Evolutionary conservation across 2,329 filamentous ascomycete species (phyloP).

Genomic region (Fusarium cyanostomum): DNA sequence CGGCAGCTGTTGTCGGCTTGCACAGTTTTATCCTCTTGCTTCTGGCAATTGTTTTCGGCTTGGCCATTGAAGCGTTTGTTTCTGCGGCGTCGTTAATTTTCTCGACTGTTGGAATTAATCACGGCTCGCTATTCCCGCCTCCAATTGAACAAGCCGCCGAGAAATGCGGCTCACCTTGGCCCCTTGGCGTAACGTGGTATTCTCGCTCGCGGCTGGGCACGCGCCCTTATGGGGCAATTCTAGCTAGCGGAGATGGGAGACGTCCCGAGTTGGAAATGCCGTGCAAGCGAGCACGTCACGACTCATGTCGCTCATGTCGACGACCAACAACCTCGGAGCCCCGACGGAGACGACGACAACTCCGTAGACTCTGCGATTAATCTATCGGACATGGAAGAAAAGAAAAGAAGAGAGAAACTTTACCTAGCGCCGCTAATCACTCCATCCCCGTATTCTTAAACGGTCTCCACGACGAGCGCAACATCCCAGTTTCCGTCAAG

Average conservation of each 20-base stretch:
- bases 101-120: slow-evolving; percentile 16
- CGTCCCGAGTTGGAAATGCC: neutral
- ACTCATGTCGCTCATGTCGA: slow-evolving; percentile 1
- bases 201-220: slow-evolving; percentile 21
- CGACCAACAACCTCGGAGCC: neutral
- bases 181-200: slow-evolving; percentile 36
- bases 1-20: neutral
- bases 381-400: neutral
- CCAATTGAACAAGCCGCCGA: slow-evolving; percentile 32
- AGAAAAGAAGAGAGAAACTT: slow-evolving; percentile 7
- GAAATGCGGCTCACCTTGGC: slow-evolving; percentile 25
- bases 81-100: neutral
- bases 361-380: no score
- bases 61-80: neutral
- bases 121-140: slow-evolving; percentile 32
- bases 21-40: no score
- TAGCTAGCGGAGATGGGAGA: neutral
- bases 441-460: slow-evolving; percentile 3
- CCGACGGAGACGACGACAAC: neutral
- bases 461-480: slow-evolving; percentile 18
- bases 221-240: neutral
- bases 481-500: slow-evolving; percentile 7
- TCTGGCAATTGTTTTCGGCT: no score
- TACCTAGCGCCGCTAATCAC: neutral
- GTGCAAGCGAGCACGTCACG: neutral